Evolutionary conservation across 2,329 filamentous ascomycete species (phyloP), one percentile per base, ranked within the genome.

Genomic region (Pyricularia sp.): DNA sequence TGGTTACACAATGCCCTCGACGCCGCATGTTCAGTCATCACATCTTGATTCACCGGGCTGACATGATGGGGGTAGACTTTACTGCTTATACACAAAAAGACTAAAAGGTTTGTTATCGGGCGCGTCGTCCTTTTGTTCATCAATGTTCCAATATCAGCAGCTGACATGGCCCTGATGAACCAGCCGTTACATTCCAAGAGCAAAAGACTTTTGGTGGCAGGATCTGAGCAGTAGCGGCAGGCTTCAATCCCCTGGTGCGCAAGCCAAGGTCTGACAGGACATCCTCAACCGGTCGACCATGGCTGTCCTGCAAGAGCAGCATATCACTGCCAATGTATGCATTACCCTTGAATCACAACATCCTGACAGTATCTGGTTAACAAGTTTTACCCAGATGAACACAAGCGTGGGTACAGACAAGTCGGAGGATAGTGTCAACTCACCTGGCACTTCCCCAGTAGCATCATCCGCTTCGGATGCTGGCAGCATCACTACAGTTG

Each of bases 171-270:
- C 20, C 2, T 50, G 4, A 50, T 50, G 6, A 2, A 50, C 42
- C 33, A 66, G 65, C 14, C 65, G 26, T 36, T 20, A 50, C 11
- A 58, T 23, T n/a, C n/a, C 25, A 20, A 36, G 33, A 25, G 33
- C 65, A 25, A 87, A 89, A 74, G 86, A 88, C 73, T 88, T 88
- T 72, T 90, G 87, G 87, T 89, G 86, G 84, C 86, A 88, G 73
- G 85, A 89, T 68, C 86, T 86, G 82, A 86, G 86, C 42, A 89
- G 87, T 72, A 79, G 87, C 71, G 80, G 83, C 31, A 81, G 83
- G 42, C 75, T 81, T 68, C 79, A 88, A 65, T 83, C 84, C 64
- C 86, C 85, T 55, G 79, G 78, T 42, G 81, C 81, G 14, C 79
- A 89, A 64, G 86, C 87, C 69, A 81, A 77, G 70, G 77, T 88